Percentiles rank a stretch among this genome's conserved stretches.
phyloP scores from a whole-genome alignment of 345 rosid genomes.

The Camelina sativa region DNA sequence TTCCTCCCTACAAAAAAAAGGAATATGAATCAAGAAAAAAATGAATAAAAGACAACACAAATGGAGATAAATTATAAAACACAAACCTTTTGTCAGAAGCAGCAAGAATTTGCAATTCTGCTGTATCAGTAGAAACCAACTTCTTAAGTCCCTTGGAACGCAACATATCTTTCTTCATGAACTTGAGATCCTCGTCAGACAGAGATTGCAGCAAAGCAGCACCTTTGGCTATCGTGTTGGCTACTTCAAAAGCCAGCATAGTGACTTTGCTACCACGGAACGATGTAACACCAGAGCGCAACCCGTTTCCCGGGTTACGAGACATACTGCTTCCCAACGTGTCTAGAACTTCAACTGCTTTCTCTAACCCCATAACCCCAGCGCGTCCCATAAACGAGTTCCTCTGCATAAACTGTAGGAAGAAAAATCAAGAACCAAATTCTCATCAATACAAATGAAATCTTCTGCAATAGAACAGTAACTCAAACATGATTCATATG shows the following conservation, averaged over 20 bases:
- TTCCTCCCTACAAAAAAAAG: constrained; percentile 65
- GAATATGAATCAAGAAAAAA: constrained; percentile 18
- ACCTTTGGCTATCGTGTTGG: constrained; percentile 87
- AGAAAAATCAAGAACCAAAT: constrained; percentile 1
- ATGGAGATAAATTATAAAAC: background rate
- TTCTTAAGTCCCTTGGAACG: constrained; percentile 69
- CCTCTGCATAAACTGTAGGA: constrained; percentile 49
- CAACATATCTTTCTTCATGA: constrained; percentile 66
- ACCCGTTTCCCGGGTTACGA: constrained; percentile 59
- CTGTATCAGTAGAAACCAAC: constrained; percentile 69
- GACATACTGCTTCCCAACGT: constrained; percentile 82
- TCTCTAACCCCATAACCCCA: constrained; percentile 64
- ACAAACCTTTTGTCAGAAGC: constrained; percentile 90
- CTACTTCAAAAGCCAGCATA: constrained; percentile 88
- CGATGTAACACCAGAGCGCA: constrained; percentile 53
- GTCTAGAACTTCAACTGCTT: constrained; percentile 75
- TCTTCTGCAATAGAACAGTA: background rate
- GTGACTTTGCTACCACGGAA: constrained; percentile 60
- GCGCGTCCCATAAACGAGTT: constrained; percentile 69
- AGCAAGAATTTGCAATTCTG: constrained; percentile 71
- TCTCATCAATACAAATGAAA: constrained; percentile 23
- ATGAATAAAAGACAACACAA: background rate
- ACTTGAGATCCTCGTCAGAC: constrained; percentile 61
- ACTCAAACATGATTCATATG: background rate
- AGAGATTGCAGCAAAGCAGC: constrained; percentile 72